These are phyloP conservation scores for Penicillium pulvis DNA, from an alignment of 495 filamentous ascomycete species.

Conservation along the genomic window DNA sequence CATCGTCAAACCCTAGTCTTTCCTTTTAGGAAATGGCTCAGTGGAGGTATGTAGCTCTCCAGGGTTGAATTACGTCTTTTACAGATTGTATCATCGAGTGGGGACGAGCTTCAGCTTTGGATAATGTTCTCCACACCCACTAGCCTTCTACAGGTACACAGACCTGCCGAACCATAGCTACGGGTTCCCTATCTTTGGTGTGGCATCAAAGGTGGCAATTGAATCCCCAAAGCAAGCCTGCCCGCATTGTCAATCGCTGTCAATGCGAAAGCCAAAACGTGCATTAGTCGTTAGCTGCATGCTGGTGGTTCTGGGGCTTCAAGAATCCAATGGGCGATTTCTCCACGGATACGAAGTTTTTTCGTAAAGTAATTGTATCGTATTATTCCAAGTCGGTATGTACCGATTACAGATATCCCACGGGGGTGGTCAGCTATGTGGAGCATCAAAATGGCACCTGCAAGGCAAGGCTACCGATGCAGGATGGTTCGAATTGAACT, in stretches of 20 bases:
- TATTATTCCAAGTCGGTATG: neutral
- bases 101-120: constrained; percentile 16
- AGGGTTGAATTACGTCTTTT: neutral
- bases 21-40: neutral
- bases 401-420: constrained; percentile 14
- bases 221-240: neutral
- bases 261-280: constrained; percentile 9
- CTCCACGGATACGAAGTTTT: neutral
- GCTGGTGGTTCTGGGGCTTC: constrained; percentile 8
- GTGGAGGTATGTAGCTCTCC: constrained; percentile 3
- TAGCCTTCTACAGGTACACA: constrained; percentile 1
- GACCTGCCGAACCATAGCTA: constrained; percentile 6
- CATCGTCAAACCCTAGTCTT: neutral
- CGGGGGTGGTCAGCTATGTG: constrained; percentile 12
- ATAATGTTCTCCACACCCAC: constrained; percentile 6
- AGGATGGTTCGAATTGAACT: neutral
- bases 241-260: constrained; percentile 1
- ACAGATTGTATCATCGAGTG: neutral
- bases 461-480: neutral
- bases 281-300: constrained; percentile 13
- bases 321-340: constrained; percentile 12
- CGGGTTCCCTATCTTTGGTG: neutral
- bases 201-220: constrained; percentile 8
- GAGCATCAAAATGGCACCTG: constrained; percentile 16
- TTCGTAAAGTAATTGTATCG: neutral